A percentile compares a stretch with the other conserved stretches of the same genome.
Conservation (phyloP, 148 eudicot species). For the Arbutus unedo region DNA sequence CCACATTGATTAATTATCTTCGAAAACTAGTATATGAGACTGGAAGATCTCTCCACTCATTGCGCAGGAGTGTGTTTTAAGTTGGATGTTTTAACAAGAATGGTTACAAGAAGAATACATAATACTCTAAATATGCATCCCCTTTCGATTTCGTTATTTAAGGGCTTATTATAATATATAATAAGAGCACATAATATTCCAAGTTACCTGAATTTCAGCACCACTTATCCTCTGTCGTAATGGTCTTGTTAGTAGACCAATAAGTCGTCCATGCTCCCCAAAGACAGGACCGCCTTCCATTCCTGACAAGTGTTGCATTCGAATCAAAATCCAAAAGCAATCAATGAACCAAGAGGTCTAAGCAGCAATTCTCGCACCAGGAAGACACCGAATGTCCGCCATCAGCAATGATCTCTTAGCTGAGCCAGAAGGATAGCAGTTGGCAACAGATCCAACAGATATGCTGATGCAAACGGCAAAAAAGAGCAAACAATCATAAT, state of each 20-base stretch:
- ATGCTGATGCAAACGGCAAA: conserved; percentile 51
- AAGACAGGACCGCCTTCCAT: conserved; percentile 95
- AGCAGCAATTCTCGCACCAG: conserved; percentile 49
- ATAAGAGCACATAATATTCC: neutral
- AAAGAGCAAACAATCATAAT: neutral
- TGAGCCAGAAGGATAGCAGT: conserved; percentile 64
- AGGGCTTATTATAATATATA: neutral
- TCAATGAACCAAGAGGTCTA: conserved; percentile 1
- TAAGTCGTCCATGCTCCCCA: conserved; percentile 55
- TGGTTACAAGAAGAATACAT: too few relatives aligned
- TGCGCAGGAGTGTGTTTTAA: too few relatives aligned
- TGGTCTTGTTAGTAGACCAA: conserved; percentile 77
- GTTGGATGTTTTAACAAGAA: too few relatives aligned
- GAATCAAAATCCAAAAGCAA: conserved; percentile 17
- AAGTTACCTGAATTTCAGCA: conserved; percentile 85
- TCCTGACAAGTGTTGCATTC: conserved; percentile 40
- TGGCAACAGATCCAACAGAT: conserved; percentile 75
- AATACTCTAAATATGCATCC: neutral
- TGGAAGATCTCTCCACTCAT: too few relatives aligned
- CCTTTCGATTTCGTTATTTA: neutral
- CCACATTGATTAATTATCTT: too few relatives aligned
- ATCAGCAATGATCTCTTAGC: conserved; percentile 57
- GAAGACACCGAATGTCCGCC: conserved; percentile 97
- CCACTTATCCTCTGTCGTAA: conserved; percentile 76
- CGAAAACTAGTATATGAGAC: too few relatives aligned